phyloP scores from a whole-genome alignment of 352 stramenopile species.

The Saprolegnia diclina region DNA sequence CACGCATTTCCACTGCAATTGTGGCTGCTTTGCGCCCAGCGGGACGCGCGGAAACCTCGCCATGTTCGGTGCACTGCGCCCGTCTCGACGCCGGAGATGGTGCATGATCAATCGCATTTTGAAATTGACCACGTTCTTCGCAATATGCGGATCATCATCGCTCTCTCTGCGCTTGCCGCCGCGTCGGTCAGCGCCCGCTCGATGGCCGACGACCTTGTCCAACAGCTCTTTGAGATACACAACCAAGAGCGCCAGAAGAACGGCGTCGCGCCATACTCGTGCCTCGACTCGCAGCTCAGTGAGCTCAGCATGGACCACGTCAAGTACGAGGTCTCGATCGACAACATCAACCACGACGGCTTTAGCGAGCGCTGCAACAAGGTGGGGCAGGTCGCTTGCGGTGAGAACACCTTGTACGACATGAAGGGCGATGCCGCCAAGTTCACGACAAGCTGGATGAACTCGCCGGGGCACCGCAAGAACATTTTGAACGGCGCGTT shows the following conservation, averaged over 20 bases:
- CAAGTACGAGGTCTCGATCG: slow-evolving; percentile 10
- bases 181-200: slow-evolving; percentile 31
- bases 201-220: slow-evolving; percentile 27
- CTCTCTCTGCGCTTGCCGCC: slow-evolving; percentile 35
- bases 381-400: neutral
- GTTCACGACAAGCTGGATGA: slow-evolving; percentile 9
- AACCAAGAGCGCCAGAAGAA: slow-evolving; percentile 13
- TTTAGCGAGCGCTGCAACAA: slow-evolving; percentile 7
- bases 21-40: no score
- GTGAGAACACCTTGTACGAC: slow-evolving; percentile 11
- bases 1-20: no score
- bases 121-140: no score
- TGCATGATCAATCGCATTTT: no score
- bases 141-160: no score
- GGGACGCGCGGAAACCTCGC: no score
- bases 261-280: neutral
- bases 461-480: slow-evolving; percentile 6
- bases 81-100: no score
- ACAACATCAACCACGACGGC: slow-evolving; percentile 19
- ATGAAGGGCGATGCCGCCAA: neutral
- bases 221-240: slow-evolving; percentile 7
- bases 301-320: slow-evolving; percentile 9
- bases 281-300: slow-evolving; percentile 6
- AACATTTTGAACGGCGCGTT: slow-evolving; percentile 9
- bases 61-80: no score